Percentiles rank a stretch among this genome's conserved stretches.
Evolutionary conservation across 208 protist species (phyloP).

Genomic region (Angomonas ambiguus): DNA sequence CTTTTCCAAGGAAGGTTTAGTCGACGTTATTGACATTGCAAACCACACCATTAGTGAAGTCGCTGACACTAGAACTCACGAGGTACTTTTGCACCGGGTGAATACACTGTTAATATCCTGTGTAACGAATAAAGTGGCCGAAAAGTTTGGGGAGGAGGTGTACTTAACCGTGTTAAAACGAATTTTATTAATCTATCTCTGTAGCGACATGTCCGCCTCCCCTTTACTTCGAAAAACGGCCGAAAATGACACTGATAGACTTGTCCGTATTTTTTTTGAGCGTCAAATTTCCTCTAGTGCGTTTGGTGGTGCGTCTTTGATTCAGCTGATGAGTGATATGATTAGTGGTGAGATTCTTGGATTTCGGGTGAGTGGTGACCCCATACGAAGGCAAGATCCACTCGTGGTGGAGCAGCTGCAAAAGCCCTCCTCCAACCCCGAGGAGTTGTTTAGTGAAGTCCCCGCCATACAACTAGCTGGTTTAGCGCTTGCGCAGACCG

Average conservation of each 20-base stretch:
- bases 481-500: constrained; percentile 56
- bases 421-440: not conserved
- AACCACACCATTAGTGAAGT: constrained; percentile 30
- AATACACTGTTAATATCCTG: constrained; percentile 45
- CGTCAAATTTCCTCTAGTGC: constrained; percentile 11
- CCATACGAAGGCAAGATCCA: not conserved
- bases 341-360: not conserved
- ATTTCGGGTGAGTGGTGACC: not conserved
- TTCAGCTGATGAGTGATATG: not conserved
- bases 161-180: constrained; percentile 34
- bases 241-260: constrained; percentile 45
- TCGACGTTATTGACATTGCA: constrained; percentile 42
- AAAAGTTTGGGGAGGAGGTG: constrained; percentile 26
- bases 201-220: constrained; percentile 19
- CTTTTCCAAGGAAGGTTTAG: constrained; percentile 46
- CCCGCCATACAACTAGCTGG: constrained; percentile 69
- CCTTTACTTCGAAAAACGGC: constrained; percentile 45
- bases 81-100: constrained; percentile 56
- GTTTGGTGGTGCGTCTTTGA: not conserved
- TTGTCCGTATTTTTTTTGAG: constrained; percentile 51
- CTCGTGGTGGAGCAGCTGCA: not conserved
- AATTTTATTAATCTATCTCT: constrained; percentile 27
- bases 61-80: constrained; percentile 47
- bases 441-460: not conserved
- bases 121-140: constrained; percentile 29